Percentiles rank a stretch among this genome's conserved stretches.
Evolutionary conservation across 169 alveolate genomes (phyloP).

Genomic region (Cytauxzoon felis): DNA sequence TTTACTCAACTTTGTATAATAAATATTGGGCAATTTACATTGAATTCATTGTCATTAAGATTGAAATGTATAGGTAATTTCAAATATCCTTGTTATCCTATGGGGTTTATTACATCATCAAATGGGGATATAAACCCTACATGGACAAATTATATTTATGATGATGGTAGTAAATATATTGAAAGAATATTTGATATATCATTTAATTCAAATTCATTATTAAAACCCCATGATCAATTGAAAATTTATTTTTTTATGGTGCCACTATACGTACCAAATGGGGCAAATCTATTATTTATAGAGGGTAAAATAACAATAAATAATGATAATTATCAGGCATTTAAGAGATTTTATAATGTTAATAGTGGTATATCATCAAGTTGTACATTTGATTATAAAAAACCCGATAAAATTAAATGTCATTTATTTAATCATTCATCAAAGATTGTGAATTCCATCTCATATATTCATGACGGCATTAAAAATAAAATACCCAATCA

Average conservation of each 20-base stretch:
- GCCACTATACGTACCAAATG: conserved; percentile 8
- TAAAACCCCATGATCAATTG: not conserved
- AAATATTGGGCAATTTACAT: conserved; percentile 11
- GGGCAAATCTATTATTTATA: conserved; percentile 2
- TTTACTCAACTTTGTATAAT: conserved; percentile 14
- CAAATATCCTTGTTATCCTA: conserved; percentile 5
- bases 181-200: too few relatives aligned
- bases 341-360: conserved; percentile 21
- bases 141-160: too few relatives aligned
- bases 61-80: conserved; percentile 22
- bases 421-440: conserved; percentile 12
- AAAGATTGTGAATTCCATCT: conserved; percentile 1
- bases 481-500: too few relatives aligned
- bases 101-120: conserved; percentile 1
- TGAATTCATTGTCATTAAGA: not conserved
- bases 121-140: too few relatives aligned
- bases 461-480: too few relatives aligned
- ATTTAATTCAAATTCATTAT: too few relatives aligned
- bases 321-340: conserved; percentile 1
- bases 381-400: conserved; percentile 14
- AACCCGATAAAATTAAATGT: conserved; percentile 11
- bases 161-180: too few relatives aligned
- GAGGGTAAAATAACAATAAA: conserved; percentile 16
- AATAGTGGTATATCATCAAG: conserved; percentile 1
- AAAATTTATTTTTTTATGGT: conserved; percentile 24